These are phyloP conservation scores for Flaveria bidentis DNA, from an alignment of 129 eudicot species.

Conservation along the genomic window DNA sequence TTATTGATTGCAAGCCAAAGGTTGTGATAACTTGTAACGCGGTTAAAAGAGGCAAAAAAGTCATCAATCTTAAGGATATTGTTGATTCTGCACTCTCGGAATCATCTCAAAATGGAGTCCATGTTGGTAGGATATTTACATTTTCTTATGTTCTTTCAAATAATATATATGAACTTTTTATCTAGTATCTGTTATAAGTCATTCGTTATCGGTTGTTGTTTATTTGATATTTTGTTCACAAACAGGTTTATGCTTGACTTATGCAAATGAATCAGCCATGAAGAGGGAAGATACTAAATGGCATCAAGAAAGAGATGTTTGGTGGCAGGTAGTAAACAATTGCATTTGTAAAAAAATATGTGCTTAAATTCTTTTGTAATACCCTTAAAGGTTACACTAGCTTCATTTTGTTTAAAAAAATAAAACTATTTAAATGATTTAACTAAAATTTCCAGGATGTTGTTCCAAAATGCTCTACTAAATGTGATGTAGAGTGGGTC, in stretches of 20 bases:
- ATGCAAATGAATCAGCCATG: constrained; percentile 83
- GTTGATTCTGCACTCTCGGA: constrained; percentile 78
- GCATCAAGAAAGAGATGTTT: constrained; percentile 74
- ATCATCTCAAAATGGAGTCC: constrained; percentile 55
- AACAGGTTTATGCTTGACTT: constrained; percentile 83
- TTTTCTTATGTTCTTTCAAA: neutral
- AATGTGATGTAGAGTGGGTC: constrained; percentile 89
- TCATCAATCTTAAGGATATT: constrained; percentile 72
- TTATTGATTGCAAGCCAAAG: constrained; percentile 89
- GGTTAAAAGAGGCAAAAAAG: constrained; percentile 75
- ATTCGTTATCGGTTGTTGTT: neutral
- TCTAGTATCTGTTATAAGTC: neutral
- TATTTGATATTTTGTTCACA: constrained; percentile 17
- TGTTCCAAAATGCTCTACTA: constrained; percentile 63
- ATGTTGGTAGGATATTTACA: constrained; percentile 49
- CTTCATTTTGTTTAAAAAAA: neutral
- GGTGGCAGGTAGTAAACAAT: constrained; percentile 89
- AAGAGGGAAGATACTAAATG: constrained; percentile 80
- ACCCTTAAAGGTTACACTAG: neutral
- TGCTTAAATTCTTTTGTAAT: neutral
- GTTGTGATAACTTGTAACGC: constrained; percentile 94
- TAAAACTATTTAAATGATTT: neutral
- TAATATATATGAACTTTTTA: neutral
- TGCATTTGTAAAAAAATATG: neutral
- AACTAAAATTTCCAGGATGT: constrained; percentile 54